A percentile compares a stretch with the other conserved stretches of the same genome.
These are phyloP conservation scores for Dovyalis caffra DNA, from an alignment of 345 rosid genomes.

Conservation along the genomic window DNA sequence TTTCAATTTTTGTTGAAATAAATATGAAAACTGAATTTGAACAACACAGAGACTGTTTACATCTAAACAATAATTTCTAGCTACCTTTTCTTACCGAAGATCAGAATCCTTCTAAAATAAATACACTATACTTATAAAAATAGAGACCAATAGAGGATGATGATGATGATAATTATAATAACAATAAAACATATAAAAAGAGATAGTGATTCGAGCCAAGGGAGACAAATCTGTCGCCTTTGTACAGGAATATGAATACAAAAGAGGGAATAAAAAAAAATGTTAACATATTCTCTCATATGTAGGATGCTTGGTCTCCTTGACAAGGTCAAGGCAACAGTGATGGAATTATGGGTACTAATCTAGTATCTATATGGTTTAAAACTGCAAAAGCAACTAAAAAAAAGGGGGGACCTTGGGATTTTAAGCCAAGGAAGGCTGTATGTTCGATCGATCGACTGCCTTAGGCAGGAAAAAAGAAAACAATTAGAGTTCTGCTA, in stretches of 20 bases:
- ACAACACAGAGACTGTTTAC: too few relatives aligned
- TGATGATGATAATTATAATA: not conserved
- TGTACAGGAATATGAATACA: conserved; percentile 33
- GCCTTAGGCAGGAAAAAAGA: too few relatives aligned
- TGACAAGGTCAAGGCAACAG: conserved; percentile 24
- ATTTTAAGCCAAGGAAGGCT: conserved; percentile 18
- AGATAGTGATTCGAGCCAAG: conserved; percentile 32
- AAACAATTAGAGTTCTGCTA: not conserved
- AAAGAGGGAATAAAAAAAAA: conserved; percentile 6
- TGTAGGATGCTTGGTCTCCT: conserved; percentile 34
- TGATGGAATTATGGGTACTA: conserved; percentile 17
- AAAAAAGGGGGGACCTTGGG: conserved; percentile 19
- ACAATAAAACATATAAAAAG: not conserved
- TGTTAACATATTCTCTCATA: conserved; percentile 15
- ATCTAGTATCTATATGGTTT: not conserved
- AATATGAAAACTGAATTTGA: too few relatives aligned
- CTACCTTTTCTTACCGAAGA: too few relatives aligned
- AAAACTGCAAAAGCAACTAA: not conserved
- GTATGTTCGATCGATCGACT: too few relatives aligned
- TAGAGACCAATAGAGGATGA: too few relatives aligned
- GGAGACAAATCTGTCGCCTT: conserved; percentile 49
- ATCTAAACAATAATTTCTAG: too few relatives aligned
- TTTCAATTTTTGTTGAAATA: too few relatives aligned
- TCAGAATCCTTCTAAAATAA: too few relatives aligned
- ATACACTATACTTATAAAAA: too few relatives aligned